phyloP scores from a whole-genome alignment of 192 early-diverging fungal species.

The Backusella parvicylindrica region DNA sequence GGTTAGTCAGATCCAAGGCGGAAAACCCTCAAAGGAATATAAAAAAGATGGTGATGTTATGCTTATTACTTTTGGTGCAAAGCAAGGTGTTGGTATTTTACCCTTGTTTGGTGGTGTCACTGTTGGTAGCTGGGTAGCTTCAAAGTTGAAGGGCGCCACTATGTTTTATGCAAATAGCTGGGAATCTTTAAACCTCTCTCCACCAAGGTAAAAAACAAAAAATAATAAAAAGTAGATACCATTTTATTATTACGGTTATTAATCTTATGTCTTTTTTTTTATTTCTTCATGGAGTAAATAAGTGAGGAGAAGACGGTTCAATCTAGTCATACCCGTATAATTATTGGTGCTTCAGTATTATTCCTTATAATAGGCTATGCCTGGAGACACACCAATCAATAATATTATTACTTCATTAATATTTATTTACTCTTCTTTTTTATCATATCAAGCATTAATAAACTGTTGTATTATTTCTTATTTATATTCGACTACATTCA shows the following conservation, averaged over 20 bases:
- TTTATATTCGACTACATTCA: no score
- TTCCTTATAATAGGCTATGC: background rate
- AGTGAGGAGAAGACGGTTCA: background rate
- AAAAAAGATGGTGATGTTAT: conserved; percentile 17
- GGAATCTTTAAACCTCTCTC: background rate
- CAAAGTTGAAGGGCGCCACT: background rate
- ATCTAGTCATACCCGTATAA: background rate
- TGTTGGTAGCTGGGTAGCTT: background rate
- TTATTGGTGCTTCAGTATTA: background rate
- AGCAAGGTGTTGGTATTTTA: background rate
- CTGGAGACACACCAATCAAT: background rate
- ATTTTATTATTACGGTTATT: background rate
- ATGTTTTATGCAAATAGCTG: background rate
- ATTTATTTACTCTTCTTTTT: background rate
- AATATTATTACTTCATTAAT: background rate
- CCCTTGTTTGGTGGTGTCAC: background rate
- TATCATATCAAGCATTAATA: background rate
- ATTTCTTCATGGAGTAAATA: background rate
- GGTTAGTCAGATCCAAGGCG: background rate
- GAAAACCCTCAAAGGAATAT: conserved; percentile 27
- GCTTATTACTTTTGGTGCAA: conserved; percentile 25
- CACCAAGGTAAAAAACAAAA: background rate
- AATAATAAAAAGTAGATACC: background rate
- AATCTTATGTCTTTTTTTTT: background rate
- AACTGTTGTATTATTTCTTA: no score